These are phyloP conservation scores for Ophiostoma australiae DNA, from an alignment of 2,329 filamentous ascomycete species.

Conservation along the genomic window DNA sequence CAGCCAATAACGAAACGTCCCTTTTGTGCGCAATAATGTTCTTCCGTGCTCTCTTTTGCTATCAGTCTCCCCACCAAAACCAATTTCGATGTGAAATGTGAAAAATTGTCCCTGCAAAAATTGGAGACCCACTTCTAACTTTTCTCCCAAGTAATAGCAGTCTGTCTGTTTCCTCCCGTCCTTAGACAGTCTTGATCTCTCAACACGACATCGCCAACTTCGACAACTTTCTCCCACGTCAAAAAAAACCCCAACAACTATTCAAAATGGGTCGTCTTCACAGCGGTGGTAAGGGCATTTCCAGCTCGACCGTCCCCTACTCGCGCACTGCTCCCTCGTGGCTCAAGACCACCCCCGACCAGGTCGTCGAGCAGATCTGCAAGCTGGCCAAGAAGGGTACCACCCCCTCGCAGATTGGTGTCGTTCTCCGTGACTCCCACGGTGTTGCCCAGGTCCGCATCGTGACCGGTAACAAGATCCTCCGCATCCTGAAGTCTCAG, in stretches of 20 bases:
- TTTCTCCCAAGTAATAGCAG: not conserved
- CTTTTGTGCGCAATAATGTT: not conserved
- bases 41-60: not conserved
- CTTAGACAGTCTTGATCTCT: constrained; percentile 29
- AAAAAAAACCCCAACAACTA: constrained; percentile 33
- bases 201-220: constrained; percentile 18
- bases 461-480: constrained; percentile 96
- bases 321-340: constrained; percentile 86
- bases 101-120: constrained; percentile 24
- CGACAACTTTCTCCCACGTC: constrained; percentile 35
- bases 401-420: constrained; percentile 98
- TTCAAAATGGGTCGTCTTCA: constrained; percentile 93
- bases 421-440: constrained; percentile 95
- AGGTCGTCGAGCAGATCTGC: constrained; percentile 98
- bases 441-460: constrained; percentile 97
- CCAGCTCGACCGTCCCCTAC: constrained; percentile 92
- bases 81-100: not conserved
- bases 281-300: constrained; percentile 99
- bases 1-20: not conserved
- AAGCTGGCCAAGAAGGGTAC: constrained; percentile 99
- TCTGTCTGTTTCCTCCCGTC: constrained; percentile 27
- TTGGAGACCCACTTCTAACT: not conserved
- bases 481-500: constrained; percentile 94
- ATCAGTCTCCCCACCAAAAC: constrained; percentile 3
- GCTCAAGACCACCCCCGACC: constrained; percentile 98